Evolutionary conservation across 2,329 filamentous ascomycete genomes (phyloP), one percentile per base, ranked within the genome.

Genomic region (Didymella keratinophila): DNA sequence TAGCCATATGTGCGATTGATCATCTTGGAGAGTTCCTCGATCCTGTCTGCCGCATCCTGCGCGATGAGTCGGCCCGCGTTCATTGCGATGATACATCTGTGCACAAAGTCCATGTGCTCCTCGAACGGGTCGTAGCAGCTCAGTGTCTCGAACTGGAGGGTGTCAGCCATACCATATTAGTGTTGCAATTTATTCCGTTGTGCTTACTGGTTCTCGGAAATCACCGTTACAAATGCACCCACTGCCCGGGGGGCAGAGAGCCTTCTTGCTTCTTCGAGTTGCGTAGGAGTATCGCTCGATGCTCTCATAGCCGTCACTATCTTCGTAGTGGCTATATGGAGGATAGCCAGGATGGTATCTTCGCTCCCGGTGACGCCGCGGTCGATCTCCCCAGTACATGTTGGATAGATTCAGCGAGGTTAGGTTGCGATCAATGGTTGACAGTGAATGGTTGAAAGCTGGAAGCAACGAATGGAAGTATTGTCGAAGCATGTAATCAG

Each of bases 121-220:
- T 16, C 18, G 9, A 51, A 34, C 11, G 53, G 53, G 12, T 39
- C 23, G 10, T 56, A 51, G 8, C 25, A 20, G 3, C 37, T 32
- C 18, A 58, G 45, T 16, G 18, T 16, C 16, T 50, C 39, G 8
- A 45, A 45, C 56, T 58, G 4, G 20, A 4, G 11, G 7, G n/a
- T 42, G n/a, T 57, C 30, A 52, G 43, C 10, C 21, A 12, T 14
- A 11, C 32, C 1, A 12, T 25, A 4, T 12, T 12, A 2, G 10
- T 4, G 2, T 1, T 11, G 3, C 4, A 6, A 9, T 16, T 11
- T 5, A 3, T 7, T 25, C 23, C 7, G 23, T 25, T 8, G 2
- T 16, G 37, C 50, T 11, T 50, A 58, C 56, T 18, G 56, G 44
- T 27, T 54, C 50, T 32, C 56, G 44, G 16, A 27, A 53, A 23